Base-by-base conservation (phyloP, 2,329 filamentous ascomycete species). In the Phaeosphaeria sp. region DNA sequence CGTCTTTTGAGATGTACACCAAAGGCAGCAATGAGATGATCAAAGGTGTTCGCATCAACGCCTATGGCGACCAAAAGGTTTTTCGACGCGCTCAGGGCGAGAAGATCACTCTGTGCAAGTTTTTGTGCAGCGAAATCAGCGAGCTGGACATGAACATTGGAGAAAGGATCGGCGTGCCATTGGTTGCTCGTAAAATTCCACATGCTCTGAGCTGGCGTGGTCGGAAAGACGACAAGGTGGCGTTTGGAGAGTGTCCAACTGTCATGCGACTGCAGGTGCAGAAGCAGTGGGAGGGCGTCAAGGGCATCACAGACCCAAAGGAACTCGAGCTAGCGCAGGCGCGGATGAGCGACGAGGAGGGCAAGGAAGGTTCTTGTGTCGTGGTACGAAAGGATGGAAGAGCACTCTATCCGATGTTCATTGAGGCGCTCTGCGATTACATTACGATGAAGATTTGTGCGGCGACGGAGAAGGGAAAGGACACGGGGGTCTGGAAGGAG, bases 161-260 rank as follows among this genome's bases (percentile, higher is more conserved):
- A 40, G 30, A 56, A 24, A 51, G 45, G 36, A 53, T 63, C 24
- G 58, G 58, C 15, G 8, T 59, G n/a, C 47, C 58, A 3, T 30
- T 61, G n/a, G 25, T 60, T 20, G 40, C 45, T 18, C 18, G n/a
- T 13, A 52, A 52, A n/a, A 33, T 45, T 13, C 36, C 24, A 3
- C 40, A 18, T 11, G 18, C 49, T 21, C n/a, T 52, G 49, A 4
- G 18, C 24, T 52, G 49, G 40, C 49, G 40, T 33, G 49, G 40
- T 27, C 21, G 49, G 21, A 9, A 51, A 3, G 9, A 18, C 9
- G 40, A 8, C 4, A 18, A 9, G 15, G 8, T 5, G 15, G 9
- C n/a, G 15, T n/a, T 15, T 43, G 40, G 15, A 17, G 40, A 15
- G 40, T 18, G 18, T 20, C 9, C 40, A 20, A 9, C 18, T 43